These are phyloP conservation scores for Apiospora aurea DNA, from an alignment of 2,329 filamentous ascomycete genomes.

Conservation along the genomic window DNA sequence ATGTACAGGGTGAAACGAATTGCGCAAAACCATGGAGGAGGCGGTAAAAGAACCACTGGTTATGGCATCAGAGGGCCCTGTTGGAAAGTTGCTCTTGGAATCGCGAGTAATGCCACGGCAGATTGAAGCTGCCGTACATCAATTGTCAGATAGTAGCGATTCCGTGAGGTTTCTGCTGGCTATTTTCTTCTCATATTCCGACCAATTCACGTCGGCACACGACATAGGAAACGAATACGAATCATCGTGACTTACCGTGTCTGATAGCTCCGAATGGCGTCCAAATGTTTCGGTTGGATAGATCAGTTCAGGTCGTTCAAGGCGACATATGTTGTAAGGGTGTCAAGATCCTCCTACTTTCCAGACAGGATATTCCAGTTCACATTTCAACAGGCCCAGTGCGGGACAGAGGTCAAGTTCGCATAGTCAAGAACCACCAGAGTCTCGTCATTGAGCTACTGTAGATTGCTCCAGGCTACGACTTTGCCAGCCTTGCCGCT, in stretches of 20 bases:
- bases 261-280: background rate
- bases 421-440: constrained; percentile 25
- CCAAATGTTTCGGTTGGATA: background rate
- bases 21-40: constrained; percentile 54
- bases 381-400: constrained; percentile 13
- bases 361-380: background rate
- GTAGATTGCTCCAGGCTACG: constrained; percentile 44
- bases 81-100: constrained; percentile 61
- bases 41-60: constrained; percentile 33
- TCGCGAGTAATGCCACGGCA: constrained; percentile 59
- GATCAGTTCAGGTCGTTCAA: background rate
- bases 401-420: background rate
- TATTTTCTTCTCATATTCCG: constrained; percentile 10
- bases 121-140: constrained; percentile 62
- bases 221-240: background rate
- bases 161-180: constrained; percentile 39
- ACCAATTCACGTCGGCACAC: background rate
- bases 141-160: constrained; percentile 57
- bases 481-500: constrained; percentile 68
- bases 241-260: background rate
- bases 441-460: constrained; percentile 31
- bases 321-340: background rate
- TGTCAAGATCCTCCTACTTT: background rate
- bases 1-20: constrained; percentile 73
- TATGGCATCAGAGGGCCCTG: constrained; percentile 68